Percentiles rank a stretch among this genome's conserved stretches.
These are phyloP conservation scores for Pestalotiopsis sp. DNA, from an alignment of 2,329 filamentous ascomycete species.

Conservation along the genomic window DNA sequence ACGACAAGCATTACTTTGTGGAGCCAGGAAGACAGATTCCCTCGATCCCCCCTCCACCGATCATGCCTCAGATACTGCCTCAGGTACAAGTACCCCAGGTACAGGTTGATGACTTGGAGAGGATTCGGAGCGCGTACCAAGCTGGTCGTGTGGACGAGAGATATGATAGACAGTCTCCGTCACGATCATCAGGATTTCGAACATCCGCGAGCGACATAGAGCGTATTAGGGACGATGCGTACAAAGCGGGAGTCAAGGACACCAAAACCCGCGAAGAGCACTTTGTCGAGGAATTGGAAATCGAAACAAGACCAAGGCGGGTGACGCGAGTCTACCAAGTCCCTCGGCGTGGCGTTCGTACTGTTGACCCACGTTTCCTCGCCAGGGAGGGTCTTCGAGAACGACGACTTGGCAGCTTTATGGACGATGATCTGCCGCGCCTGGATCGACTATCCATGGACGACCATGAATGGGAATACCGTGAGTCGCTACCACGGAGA, in stretches of 20 bases:
- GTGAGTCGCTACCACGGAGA: background rate
- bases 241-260: background rate
- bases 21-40: background rate
- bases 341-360: background rate
- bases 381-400: background rate
- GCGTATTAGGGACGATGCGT: conserved; percentile 4
- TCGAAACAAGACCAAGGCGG: background rate
- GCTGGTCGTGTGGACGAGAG: conserved; percentile 5
- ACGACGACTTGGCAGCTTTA: background rate
- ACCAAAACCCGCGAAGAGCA: background rate
- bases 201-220: conserved; percentile 10
- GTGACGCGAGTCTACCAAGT: background rate
- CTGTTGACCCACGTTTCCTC: background rate
- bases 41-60: background rate
- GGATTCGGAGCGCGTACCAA: background rate
- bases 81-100: too few relatives aligned
- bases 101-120: background rate
- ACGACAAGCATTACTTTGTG: background rate
- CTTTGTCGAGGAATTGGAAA: background rate
- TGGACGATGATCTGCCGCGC: background rate
- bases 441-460: conserved; percentile 2
- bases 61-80: background rate
- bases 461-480: background rate
- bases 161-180: background rate
- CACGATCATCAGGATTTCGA: background rate